Percentiles rank a stretch among this genome's conserved stretches.
phyloP scores from a whole-genome alignment of 2,329 filamentous ascomycete genomes.

The Alternaria sp. region DNA sequence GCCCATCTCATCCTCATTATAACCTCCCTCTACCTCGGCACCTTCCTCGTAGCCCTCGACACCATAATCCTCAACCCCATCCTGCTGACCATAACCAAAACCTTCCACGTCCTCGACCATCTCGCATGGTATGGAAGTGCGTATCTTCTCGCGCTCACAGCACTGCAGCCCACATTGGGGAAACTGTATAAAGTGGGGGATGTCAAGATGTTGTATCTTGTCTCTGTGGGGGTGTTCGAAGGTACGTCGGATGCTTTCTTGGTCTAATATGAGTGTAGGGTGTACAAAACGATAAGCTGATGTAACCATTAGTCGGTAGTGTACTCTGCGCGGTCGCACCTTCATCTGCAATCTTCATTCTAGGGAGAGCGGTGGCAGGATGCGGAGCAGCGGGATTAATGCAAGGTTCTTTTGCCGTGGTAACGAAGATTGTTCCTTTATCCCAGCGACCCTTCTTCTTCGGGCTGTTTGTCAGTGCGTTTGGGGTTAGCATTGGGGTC shows the following conservation, averaged over 20 bases:
- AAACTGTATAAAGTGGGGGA: constrained; percentile 51
- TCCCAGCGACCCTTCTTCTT: constrained; percentile 48
- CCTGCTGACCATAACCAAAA: constrained; percentile 50
- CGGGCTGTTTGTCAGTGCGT: constrained; percentile 35
- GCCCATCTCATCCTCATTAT: neutral
- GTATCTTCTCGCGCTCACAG: constrained; percentile 36
- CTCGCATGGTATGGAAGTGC: constrained; percentile 47
- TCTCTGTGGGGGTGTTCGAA: constrained; percentile 50
- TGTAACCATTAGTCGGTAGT: neutral
- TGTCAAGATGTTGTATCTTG: constrained; percentile 56
- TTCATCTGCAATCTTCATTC: neutral
- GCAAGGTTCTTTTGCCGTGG: constrained; percentile 13
- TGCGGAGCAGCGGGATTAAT: neutral
- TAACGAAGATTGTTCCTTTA: constrained; percentile 26
- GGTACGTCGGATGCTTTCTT: constrained; percentile 1
- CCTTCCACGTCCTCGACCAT: constrained; percentile 46
- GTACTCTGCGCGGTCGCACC: neutral
- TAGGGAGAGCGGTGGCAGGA: neutral
- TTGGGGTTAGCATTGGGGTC: constrained; percentile 37
- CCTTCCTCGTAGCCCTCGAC: constrained; percentile 31
- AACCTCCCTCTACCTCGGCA: constrained; percentile 12
- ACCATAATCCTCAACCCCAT: constrained; percentile 51
- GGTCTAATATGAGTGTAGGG: constrained; percentile 7
- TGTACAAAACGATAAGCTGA: neutral
- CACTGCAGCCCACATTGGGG: constrained; percentile 46